Evolutionary conservation across 306 rosid species (phyloP), one percentile per base, ranked within the genome.

Genomic region (Mimosa bimucronata): DNA sequence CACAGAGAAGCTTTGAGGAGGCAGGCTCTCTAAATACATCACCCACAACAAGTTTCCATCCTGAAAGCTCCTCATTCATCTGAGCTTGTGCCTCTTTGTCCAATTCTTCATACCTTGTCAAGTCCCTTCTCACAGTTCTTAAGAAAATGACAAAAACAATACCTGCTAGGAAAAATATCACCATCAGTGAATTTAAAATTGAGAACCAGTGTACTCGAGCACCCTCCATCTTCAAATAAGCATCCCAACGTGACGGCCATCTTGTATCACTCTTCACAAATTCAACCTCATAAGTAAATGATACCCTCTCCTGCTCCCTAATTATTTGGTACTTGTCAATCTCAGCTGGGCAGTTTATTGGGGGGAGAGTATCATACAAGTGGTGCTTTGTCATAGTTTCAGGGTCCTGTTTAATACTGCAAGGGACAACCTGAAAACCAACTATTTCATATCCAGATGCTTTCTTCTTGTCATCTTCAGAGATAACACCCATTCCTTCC

Each of bases 161-260:
- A 73, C 97, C 97, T 9, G 98, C 98, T 53, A 94, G 87, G 93
- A 94, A 94, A 85, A 91, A 88, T 3, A 94, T 92, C 55, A 94
- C 98, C 98, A 94, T 94, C 1, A 94, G 81, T 4, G 89, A 86
- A 77, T 86, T 86, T 28, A 86, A 80, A 57, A 86, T 86, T 16
- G 89, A 86, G 85, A 94, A 94, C 98, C 97, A 94, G 79, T 94
- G 97, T 26, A 94, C 98, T 31, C 97, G 91, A 16, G 97, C 89
- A 84, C 98, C 98, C 86, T 92, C 98, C 98, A 94, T 94, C 85
- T 86, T 91, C 83, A 94, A 75, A 83, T 94, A 94, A 79, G 98
- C 98, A 89, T 94, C 98, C 98, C 98, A 94, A 52, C 98, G 92
- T 9, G 98, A 94, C 4, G 98, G 98, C 98, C 98, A 94, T 76